A percentile compares a stretch with the other conserved stretches of the same genome.
Conservation (phyloP, 2,329 filamentous ascomycete genomes). For the Allantophomopsis cytisporea region DNA sequence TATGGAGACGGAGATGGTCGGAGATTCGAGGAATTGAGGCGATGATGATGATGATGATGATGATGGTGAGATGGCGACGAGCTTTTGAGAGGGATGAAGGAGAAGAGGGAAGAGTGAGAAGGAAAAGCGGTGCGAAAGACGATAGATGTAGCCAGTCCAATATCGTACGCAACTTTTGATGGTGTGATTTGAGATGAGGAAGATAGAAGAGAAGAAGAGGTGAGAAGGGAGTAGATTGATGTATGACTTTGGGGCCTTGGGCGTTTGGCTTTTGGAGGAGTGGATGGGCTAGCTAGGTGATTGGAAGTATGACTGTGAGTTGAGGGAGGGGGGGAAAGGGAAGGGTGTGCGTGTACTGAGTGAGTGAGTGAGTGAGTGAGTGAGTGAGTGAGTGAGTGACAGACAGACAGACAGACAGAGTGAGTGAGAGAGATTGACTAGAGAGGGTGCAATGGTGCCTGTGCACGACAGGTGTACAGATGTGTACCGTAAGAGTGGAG, state of each 20-base stretch:
- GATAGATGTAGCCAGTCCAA: constrained; percentile 14
- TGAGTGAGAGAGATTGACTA: too few species aligned
- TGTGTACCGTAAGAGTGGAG: not conserved
- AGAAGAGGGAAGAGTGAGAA: not conserved
- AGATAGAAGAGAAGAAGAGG: constrained; percentile 1
- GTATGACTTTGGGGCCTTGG: not conserved
- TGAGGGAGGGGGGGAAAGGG: too few species aligned
- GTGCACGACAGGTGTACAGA: too few species aligned
- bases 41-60: too few species aligned
- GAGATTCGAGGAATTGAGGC: constrained; percentile 4
- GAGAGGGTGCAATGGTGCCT: too few species aligned
- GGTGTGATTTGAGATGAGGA: not conserved
- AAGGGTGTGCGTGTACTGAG: too few species aligned
- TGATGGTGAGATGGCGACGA: constrained; percentile 6
- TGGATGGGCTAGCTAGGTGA: too few species aligned
- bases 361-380: too few species aligned
- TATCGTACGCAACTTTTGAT: constrained; percentile 7
- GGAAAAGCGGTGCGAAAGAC: constrained; percentile 9
- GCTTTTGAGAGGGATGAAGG: constrained; percentile 5
- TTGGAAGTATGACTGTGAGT: too few species aligned
- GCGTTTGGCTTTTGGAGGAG: too few species aligned
- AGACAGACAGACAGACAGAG: too few species aligned
- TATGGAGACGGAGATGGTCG: constrained; percentile 5
- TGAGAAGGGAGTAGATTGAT: constrained; percentile 3
- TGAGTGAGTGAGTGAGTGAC: too few species aligned